phyloP scores from a whole-genome alignment of 805 yeast genomes.

The Kluyveromyces lactis region DNA sequence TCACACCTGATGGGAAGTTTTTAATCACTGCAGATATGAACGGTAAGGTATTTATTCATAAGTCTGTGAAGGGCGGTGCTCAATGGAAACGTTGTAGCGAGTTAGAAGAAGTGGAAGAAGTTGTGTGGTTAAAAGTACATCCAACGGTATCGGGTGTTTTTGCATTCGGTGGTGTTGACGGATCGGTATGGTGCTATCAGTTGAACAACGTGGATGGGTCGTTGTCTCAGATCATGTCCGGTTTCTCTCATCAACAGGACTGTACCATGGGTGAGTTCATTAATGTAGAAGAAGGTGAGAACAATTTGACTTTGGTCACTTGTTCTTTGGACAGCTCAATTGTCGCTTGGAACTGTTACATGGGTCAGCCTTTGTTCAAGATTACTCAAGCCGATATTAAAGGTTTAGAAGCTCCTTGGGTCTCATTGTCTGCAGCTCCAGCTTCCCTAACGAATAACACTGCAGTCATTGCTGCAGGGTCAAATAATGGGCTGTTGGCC shows the following conservation, averaged over 20 bases:
- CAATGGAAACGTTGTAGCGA: conserved; percentile 66
- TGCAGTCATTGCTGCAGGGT: conserved; percentile 65
- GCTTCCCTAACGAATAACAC: conserved; percentile 35
- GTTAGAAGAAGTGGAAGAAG: conserved; percentile 83
- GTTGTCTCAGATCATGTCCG: conserved; percentile 65
- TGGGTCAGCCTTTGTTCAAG: conserved; percentile 61
- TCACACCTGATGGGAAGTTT: conserved; percentile 73
- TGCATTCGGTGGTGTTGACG: conserved; percentile 89
- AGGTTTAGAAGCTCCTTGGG: conserved; percentile 85
- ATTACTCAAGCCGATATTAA: conserved; percentile 57
- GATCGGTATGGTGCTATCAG: conserved; percentile 90
- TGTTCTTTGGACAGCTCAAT: conserved; percentile 80
- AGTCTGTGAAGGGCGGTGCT: conserved; percentile 68
- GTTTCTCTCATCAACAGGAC: conserved; percentile 73
- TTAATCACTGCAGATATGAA: conserved; percentile 92
- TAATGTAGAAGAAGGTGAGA: conserved; percentile 43
- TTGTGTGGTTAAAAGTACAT: conserved; percentile 75
- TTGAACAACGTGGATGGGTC: conserved; percentile 43
- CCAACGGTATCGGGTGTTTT: conserved; percentile 64
- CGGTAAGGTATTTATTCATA: conserved; percentile 71
- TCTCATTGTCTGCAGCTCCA: conserved; percentile 43
- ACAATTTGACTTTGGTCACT: conserved; percentile 61
- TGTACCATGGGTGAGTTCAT: conserved; percentile 76
- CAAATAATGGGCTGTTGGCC: conserved; percentile 78
- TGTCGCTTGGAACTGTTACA: conserved; percentile 84